Conservation (phyloP, 345 rosid genomes). For the Euphorbia lathyris region DNA sequence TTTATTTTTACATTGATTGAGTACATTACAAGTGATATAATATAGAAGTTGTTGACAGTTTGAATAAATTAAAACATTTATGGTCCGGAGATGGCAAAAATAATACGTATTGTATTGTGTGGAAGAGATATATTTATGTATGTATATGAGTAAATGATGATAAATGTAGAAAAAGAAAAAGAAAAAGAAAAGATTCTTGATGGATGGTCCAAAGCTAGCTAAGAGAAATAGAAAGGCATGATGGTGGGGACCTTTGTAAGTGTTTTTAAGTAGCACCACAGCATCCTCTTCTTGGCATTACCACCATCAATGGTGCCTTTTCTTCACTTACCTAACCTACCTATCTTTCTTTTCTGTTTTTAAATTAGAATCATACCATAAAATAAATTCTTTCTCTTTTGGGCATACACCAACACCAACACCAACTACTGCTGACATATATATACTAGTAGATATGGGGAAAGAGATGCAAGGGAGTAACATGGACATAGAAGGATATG, state of each 20-base stretch:
- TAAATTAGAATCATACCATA: too few relatives aligned
- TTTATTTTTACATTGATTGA: too few relatives aligned
- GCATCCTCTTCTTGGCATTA: background rate
- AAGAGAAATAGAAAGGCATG: background rate
- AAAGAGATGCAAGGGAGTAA: constrained; percentile 31
- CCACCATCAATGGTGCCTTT: constrained; percentile 12
- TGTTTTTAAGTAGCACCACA: constrained; percentile 6
- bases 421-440: too few relatives aligned
- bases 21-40: too few relatives aligned
- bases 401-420: background rate
- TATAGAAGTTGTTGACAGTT: too few relatives aligned
- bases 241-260: constrained; percentile 6
- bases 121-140: too few relatives aligned
- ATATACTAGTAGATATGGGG: constrained; percentile 20
- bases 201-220: constrained; percentile 10
- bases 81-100: too few relatives aligned
- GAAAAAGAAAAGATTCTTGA: constrained; percentile 7
- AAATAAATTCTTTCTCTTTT: too few relatives aligned
- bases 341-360: background rate
- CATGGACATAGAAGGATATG: constrained; percentile 35
- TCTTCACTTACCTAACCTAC: background rate
- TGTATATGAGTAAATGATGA: too few relatives aligned
- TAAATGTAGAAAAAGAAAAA: too few relatives aligned
- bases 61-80: too few relatives aligned
- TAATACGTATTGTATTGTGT: too few relatives aligned